phyloP scores from a whole-genome alignment of 169 alveolate species.

The Plasmodium gonderi region DNA sequence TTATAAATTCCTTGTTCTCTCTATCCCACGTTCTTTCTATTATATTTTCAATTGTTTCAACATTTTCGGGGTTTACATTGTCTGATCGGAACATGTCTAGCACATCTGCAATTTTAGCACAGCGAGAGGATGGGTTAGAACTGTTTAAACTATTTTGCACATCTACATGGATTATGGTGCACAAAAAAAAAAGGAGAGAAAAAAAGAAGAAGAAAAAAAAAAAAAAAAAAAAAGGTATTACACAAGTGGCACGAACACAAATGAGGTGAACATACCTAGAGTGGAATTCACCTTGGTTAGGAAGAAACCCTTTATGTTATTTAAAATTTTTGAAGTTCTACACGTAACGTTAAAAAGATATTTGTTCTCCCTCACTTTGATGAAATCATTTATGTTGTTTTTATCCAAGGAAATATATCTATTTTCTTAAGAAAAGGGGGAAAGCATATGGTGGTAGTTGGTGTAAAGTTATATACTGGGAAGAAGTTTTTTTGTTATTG shows the following conservation, averaged over 20 bases:
- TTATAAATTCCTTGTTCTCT: constrained; percentile 47
- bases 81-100: constrained; percentile 4
- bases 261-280: constrained; percentile 7
- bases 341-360: constrained; percentile 28
- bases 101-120: not conserved
- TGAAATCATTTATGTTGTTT: constrained; percentile 37
- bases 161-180: too few relatives aligned
- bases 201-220: too few relatives aligned
- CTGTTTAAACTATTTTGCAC: too few relatives aligned
- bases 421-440: constrained; percentile 1
- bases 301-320: not conserved
- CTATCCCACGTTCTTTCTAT: constrained; percentile 52
- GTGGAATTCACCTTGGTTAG: not conserved
- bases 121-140: not conserved
- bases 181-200: too few relatives aligned
- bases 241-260: too few relatives aligned
- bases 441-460: not conserved
- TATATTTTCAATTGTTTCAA: constrained; percentile 4
- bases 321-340: constrained; percentile 16
- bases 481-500: too few relatives aligned
- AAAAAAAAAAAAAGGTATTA: too few relatives aligned
- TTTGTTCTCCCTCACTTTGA: constrained; percentile 22
- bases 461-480: not conserved
- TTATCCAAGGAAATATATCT: constrained; percentile 22
- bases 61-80: not conserved